Conservation (phyloP, 805 yeast species). For the Spathaspora hagerdaliae region DNA sequence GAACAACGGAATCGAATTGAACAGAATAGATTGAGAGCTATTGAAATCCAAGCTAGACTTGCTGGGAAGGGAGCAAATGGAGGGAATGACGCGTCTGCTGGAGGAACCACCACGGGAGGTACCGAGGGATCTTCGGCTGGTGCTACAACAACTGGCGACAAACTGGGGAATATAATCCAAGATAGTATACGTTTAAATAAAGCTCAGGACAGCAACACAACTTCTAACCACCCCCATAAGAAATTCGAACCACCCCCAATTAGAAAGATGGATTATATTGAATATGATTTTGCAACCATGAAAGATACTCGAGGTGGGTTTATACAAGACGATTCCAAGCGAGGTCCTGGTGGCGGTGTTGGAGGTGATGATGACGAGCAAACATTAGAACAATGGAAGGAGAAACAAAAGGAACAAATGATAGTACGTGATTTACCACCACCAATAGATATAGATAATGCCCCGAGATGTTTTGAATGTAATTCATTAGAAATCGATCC, state of each 20-base stretch:
- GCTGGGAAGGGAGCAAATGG: slow-evolving; percentile 12
- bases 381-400: slow-evolving; percentile 45
- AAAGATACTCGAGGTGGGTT: slow-evolving; percentile 86
- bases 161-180: not conserved
- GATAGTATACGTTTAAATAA: slow-evolving; percentile 11
- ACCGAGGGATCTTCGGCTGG: too few species aligned
- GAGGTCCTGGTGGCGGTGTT: slow-evolving; percentile 3
- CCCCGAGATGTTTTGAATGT: slow-evolving; percentile 85
- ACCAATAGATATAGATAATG: slow-evolving; percentile 65
- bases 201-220: slow-evolving; percentile 5
- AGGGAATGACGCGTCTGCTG: slow-evolving; percentile 20
- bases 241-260: slow-evolving; percentile 34
- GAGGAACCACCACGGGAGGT: not conserved
- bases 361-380: slow-evolving; percentile 12
- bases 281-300: slow-evolving; percentile 89
- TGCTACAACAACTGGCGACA: too few species aligned
- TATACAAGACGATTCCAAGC: slow-evolving; percentile 29
- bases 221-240: not conserved
- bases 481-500: slow-evolving; percentile 76
- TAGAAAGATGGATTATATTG: slow-evolving; percentile 64
- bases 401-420: slow-evolving; percentile 37
- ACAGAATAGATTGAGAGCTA: slow-evolving; percentile 50
- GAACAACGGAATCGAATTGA: slow-evolving; percentile 50
- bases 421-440: slow-evolving; percentile 57
- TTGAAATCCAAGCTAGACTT: slow-evolving; percentile 35